Evolutionary conservation across 176 grass and related monocot genomes (phyloP).

Genomic region (Eragrostis nindensis): DNA sequence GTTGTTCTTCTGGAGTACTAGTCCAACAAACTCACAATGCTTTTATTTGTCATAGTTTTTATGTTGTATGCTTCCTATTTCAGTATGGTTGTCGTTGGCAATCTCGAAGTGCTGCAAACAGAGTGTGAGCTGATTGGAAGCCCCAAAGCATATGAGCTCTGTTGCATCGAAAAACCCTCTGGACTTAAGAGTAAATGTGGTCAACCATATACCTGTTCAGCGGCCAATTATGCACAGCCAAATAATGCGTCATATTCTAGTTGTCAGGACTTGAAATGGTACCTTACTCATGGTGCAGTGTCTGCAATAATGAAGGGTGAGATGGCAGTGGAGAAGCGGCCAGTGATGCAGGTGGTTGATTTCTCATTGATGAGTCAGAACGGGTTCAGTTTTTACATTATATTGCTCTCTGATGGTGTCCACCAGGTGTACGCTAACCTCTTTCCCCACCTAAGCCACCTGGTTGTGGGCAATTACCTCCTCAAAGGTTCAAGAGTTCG

Average conservation of each 20-base stretch:
- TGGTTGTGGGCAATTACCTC: too few relatives aligned
- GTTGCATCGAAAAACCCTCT: neutral
- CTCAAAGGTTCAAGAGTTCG: too few relatives aligned
- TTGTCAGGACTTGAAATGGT: neutral
- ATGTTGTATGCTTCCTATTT: neutral
- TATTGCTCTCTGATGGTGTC: too few relatives aligned
- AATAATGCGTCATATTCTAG: neutral
- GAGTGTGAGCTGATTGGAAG: constrained; percentile 23
- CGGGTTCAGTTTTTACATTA: too few relatives aligned
- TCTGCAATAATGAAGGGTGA: neutral
- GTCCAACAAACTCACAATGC: too few relatives aligned
- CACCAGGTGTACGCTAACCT: too few relatives aligned
- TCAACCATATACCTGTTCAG: neutral
- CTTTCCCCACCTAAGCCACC: too few relatives aligned
- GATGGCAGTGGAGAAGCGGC: neutral
- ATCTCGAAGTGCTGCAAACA: constrained; percentile 10
- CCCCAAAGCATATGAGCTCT: constrained; percentile 17
- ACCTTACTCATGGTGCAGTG: neutral
- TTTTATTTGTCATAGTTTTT: too few relatives aligned
- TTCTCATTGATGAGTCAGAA: too few relatives aligned
- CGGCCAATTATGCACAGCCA: neutral
- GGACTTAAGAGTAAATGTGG: neutral
- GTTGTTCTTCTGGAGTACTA: too few relatives aligned
- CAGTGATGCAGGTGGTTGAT: too few relatives aligned
- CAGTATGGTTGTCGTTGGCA: constrained; percentile 1